phyloP scores from a whole-genome alignment of 2,329 filamentous ascomycete genomes.

The Fusarium luffae region DNA sequence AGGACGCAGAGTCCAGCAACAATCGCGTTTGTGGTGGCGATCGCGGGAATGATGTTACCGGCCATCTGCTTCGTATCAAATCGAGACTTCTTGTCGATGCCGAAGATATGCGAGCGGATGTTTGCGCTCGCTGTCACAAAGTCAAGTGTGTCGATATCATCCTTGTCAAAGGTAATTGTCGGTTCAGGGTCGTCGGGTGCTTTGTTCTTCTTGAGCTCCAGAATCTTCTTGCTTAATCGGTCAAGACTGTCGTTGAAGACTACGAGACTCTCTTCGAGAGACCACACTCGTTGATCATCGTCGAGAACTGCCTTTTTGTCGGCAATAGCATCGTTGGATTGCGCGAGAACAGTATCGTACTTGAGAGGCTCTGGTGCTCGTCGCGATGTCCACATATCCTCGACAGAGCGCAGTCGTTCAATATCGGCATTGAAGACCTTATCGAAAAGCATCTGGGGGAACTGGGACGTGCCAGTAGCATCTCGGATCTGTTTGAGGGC shows the following conservation, averaged over 20 bases:
- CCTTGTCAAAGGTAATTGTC: conserved; percentile 92
- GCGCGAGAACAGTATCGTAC: conserved; percentile 69
- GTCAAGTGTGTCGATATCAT: conserved; percentile 93
- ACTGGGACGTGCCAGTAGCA: conserved; percentile 81
- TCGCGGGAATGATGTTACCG: conserved; percentile 98
- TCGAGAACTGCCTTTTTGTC: conserved; percentile 65
- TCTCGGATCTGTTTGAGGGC: conserved; percentile 85
- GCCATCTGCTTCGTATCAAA: conserved; percentile 99
- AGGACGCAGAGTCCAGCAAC: conserved; percentile 92
- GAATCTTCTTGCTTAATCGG: conserved; percentile 78
- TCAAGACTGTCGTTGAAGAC: conserved; percentile 88
- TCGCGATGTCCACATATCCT: conserved; percentile 95
- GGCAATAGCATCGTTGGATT: conserved; percentile 61
- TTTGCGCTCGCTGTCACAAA: conserved; percentile 94
- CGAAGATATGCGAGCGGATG: conserved; percentile 87
- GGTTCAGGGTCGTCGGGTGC: conserved; percentile 65
- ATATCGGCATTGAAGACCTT: conserved; percentile 94
- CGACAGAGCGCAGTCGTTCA: conserved; percentile 82
- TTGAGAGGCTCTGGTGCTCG: conserved; percentile 78
- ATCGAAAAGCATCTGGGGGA: conserved; percentile 84
- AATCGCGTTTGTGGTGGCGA: conserved; percentile 97
- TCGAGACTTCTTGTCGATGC: conserved; percentile 86
- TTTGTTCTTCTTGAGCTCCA: conserved; percentile 67
- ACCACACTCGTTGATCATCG: conserved; percentile 83
- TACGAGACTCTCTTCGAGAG: conserved; percentile 81